Evolutionary conservation across 169 alveolate species (phyloP).

Genomic region (Eimeria maxima): DNA sequence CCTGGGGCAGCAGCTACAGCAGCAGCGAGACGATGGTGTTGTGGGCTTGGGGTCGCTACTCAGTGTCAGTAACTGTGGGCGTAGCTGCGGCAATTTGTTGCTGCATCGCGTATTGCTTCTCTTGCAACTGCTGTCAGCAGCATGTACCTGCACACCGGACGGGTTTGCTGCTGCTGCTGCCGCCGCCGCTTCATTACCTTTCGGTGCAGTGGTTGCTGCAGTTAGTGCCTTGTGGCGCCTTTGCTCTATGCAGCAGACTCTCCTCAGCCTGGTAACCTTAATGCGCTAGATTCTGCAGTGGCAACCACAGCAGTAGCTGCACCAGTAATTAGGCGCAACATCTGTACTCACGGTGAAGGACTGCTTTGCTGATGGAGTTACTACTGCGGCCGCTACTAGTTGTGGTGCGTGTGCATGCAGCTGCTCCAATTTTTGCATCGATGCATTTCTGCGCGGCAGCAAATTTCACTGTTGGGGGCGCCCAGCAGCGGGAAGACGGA

Average conservation of each 20-base stretch:
- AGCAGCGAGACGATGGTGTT: conserved; percentile 52
- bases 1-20: conserved; percentile 53
- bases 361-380: neutral
- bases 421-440: conserved; percentile 68
- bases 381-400: neutral
- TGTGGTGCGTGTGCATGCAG: conserved; percentile 22
- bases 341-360: neutral
- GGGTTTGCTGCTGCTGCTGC: conserved; percentile 74
- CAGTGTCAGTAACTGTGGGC: neutral
- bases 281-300: neutral
- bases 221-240: conserved; percentile 75
- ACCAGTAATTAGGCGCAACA: neutral
- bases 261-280: conserved; percentile 58
- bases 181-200: conserved; percentile 45
- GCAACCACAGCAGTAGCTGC: neutral
- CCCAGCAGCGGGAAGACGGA: neutral
- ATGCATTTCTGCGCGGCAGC: conserved; percentile 51
- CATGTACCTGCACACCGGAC: conserved; percentile 65
- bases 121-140: conserved; percentile 74
- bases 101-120: conserved; percentile 76
- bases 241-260: conserved; percentile 59
- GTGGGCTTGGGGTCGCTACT: conserved; percentile 53
- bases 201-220: conserved; percentile 73
- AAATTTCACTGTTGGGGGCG: conserved; percentile 29
- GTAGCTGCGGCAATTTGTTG: conserved; percentile 74